Base-by-base conservation (phyloP, 352 stramenopile genomes). In the Blastocystis hominis region DNA sequence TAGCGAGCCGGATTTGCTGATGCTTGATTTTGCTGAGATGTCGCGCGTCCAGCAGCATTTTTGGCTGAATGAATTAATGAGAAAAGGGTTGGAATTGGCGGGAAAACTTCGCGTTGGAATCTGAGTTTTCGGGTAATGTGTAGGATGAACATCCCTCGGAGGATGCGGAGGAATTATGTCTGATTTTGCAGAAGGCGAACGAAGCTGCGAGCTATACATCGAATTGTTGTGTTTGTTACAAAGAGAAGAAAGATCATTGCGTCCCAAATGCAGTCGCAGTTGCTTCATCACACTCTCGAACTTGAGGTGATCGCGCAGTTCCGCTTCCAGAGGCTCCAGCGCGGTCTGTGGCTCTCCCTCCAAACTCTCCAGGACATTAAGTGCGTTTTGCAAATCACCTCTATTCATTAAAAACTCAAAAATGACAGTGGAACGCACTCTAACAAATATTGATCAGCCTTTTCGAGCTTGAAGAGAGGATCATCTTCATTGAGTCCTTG, bases 241-340 rank as follows among this genome's bases (percentile, higher is more conserved):
- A 64, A 66, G 3, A 64, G 0, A 30, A 24, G 3, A 84, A 7
- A 77, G n/a, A 6, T 84, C 72, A 9, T 84, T 66, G 5, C 42
- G 42, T 9, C 30, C 38, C 3, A 68, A 7, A 63, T 84, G 54
- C 36, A 84, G 36, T n/a, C 40, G 13, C 50, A 84, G n/a, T 30
- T 84, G 44, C 50, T 47, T 34, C 72, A 84, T 34, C 2, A 66
- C 50, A 36, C 61, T 64, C 54, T 84, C 72, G 54, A 66, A 63
- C 56, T 64, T 30, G 0, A 84, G n/a, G 4, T n/a, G 53, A n/a
- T 38, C 30, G 24, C 40, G 15, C 44, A 68, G 42, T 20, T 84
- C 50, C 44, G 42, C 54, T 30, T 64, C 34, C 72, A 46, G 61
- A 15, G n/a, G 1, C n/a, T 17, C 72, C 40, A 84, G n/a, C 30